Conservation (phyloP, 1,139 yeast species). For the Yamadazyma trypodendri region DNA sequence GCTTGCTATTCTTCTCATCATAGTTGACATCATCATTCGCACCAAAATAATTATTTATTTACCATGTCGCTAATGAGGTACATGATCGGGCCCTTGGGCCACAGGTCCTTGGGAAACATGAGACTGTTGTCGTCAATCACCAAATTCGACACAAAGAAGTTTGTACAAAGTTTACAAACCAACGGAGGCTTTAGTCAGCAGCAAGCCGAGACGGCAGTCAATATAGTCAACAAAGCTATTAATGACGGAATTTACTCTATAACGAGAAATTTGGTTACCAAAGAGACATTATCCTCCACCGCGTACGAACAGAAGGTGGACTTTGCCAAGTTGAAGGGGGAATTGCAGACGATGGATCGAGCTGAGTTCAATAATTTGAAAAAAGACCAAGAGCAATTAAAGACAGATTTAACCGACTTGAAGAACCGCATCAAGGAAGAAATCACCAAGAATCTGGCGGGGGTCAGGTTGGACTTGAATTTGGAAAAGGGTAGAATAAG, state of each 20-base stretch:
- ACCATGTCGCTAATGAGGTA: neutral
- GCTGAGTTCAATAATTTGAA: slow-evolving; percentile 79
- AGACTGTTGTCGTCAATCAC: slow-evolving; percentile 31
- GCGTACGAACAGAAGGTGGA: slow-evolving; percentile 96
- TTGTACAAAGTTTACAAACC: slow-evolving; percentile 64
- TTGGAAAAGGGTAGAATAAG: slow-evolving; percentile 93
- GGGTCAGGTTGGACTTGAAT: slow-evolving; percentile 85
- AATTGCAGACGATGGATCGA: slow-evolving; percentile 82
- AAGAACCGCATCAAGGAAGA: slow-evolving; percentile 86
- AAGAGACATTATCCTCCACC: slow-evolving; percentile 76
- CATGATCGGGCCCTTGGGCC: neutral
- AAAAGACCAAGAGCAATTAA: slow-evolving; percentile 83
- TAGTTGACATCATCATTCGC: neutral
- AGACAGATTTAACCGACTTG: slow-evolving; percentile 82
- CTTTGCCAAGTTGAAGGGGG: slow-evolving; percentile 91
- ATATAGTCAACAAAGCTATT: slow-evolving; percentile 71
- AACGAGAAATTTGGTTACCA: slow-evolving; percentile 73
- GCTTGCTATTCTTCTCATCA: neutral
- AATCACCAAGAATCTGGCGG: slow-evolving; percentile 85
- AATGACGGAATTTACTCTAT: slow-evolving; percentile 79
- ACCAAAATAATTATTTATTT: neutral
- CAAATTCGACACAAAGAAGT: slow-evolving; percentile 75
- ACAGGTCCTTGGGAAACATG: too few relatives aligned
- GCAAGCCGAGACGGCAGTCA: slow-evolving; percentile 82
- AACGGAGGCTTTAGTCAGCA: slow-evolving; percentile 68